Percentiles rank a stretch among this genome's conserved stretches.
Conservation (phyloP, 2,329 filamentous ascomycete genomes). For the Talaromyces sp. region DNA sequence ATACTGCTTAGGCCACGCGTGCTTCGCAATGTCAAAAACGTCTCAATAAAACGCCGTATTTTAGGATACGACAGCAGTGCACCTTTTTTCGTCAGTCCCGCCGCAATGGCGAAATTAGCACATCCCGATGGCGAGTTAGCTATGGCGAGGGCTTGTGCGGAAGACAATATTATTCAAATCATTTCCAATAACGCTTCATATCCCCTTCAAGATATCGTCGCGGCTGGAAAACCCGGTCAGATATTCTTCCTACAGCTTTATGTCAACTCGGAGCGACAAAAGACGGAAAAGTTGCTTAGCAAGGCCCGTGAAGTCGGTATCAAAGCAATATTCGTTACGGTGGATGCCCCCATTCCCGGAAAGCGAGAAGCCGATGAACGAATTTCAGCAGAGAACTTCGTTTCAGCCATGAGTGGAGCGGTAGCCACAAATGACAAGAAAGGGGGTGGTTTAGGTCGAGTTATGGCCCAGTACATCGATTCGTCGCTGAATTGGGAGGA, state of each 20-base stretch:
- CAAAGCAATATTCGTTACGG: conserved; percentile 26
- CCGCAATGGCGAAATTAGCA: conserved; percentile 55
- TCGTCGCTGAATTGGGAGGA: conserved; percentile 12
- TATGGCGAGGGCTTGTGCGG: conserved; percentile 45
- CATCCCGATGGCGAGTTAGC: conserved; percentile 57
- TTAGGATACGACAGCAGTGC: conserved; percentile 12
- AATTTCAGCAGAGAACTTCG: conserved; percentile 13
- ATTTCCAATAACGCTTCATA: conserved; percentile 55
- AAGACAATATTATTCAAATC: conserved; percentile 49
- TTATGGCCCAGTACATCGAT: conserved; percentile 15
- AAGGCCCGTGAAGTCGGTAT: conserved; percentile 12
- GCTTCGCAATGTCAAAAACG: conserved; percentile 36
- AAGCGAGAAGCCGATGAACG: conserved; percentile 15
- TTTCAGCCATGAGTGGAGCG: conserved; percentile 5
- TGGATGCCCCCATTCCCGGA: conserved; percentile 23
- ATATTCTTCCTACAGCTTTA: conserved; percentile 48
- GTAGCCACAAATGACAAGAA: conserved; percentile 13
- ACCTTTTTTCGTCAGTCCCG: conserved; percentile 24
- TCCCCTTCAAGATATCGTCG: conserved; percentile 48
- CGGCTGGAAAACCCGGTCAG: conserved; percentile 25
- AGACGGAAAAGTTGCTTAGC: conserved; percentile 39
- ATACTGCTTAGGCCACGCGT: conserved; percentile 44
- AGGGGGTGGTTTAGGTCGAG: conserved; percentile 10
- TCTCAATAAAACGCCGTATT: conserved; percentile 3
- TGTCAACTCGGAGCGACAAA: conserved; percentile 41